A percentile compares a stretch with the other conserved stretches of the same genome.
Conservation (phyloP, 176 grass and related monocot species). For the Aechmea fasciata region DNA sequence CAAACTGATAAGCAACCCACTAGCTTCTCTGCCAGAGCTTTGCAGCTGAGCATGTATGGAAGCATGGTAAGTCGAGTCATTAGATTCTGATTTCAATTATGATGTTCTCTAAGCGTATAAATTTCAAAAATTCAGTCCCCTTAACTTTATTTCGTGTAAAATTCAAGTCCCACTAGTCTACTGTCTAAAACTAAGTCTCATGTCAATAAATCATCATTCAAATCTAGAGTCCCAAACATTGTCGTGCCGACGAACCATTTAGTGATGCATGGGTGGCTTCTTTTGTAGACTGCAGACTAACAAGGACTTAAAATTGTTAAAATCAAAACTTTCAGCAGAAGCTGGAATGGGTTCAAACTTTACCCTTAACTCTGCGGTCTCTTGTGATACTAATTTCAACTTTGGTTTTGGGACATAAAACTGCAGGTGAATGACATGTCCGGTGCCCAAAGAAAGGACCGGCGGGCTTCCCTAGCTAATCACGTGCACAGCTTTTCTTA, state of each 20-base stretch:
- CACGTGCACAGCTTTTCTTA: slow-evolving; percentile 46
- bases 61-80: slow-evolving; percentile 44
- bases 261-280: too few species aligned
- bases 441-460: not conserved
- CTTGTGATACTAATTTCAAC: not conserved
- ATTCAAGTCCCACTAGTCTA: not conserved
- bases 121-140: not conserved
- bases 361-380: not conserved
- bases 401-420: not conserved
- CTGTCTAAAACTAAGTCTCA: too few species aligned
- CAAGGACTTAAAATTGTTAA: too few species aligned
- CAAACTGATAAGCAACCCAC: slow-evolving; percentile 28
- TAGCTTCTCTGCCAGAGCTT: slow-evolving; percentile 58
- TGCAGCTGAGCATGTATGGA: slow-evolving; percentile 85
- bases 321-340: not conserved
- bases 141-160: not conserved
- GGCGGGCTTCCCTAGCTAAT: slow-evolving; percentile 11
- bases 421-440: slow-evolving; percentile 39
- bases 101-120: not conserved
- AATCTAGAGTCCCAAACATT: not conserved
- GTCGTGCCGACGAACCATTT: too few species aligned
- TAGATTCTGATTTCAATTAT: not conserved
- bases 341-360: not conserved
- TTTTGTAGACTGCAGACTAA: too few species aligned
- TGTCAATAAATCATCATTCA: too few species aligned